Conservation (phyloP, 2,329 filamentous ascomycete species). For the Fusarium nurragi region DNA sequence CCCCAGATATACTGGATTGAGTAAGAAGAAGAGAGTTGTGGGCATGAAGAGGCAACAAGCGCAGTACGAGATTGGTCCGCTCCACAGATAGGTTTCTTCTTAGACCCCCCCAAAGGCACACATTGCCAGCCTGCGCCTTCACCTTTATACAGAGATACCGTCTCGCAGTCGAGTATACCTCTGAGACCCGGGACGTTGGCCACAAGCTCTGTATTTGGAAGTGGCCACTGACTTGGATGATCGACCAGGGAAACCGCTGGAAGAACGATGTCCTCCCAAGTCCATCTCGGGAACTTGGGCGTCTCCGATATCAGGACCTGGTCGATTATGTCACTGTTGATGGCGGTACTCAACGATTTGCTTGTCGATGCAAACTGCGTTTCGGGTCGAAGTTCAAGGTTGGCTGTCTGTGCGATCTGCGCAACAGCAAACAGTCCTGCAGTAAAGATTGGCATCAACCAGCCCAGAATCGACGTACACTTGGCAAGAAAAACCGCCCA, state of each 20-base stretch:
- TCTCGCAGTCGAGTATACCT: conserved; percentile 37
- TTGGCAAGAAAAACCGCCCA: conserved; percentile 45
- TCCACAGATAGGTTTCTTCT: conserved; percentile 33
- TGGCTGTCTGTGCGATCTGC: conserved; percentile 27
- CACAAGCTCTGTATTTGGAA: conserved; percentile 39
- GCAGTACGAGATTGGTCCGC: conserved; percentile 28
- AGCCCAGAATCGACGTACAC: conserved; percentile 41
- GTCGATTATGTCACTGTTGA: conserved; percentile 29
- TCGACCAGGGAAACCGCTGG: conserved; percentile 33
- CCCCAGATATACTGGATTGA: conserved; percentile 44
- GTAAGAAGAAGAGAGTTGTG: conserved; percentile 28
- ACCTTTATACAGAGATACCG: conserved; percentile 24
- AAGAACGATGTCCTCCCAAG: conserved; percentile 41
- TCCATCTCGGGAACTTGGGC: conserved; percentile 43
- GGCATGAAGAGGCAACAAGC: conserved; percentile 39
- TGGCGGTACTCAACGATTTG: conserved; percentile 20
- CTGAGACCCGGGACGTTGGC: conserved; percentile 32
- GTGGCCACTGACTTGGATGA: conserved; percentile 32
- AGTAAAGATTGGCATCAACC: conserved; percentile 45
- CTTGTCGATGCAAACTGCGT: conserved; percentile 38
- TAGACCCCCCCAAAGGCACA: conserved; percentile 23
- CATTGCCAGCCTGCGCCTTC: conserved; percentile 34
- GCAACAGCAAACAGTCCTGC: conserved; percentile 43
- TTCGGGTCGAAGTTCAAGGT: conserved; percentile 36
- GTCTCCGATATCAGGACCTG: conserved; percentile 33